Evolutionary conservation across 805 yeast genomes (phyloP), one percentile per base, ranked within the genome.

Genomic region (Candida piceae): DNA sequence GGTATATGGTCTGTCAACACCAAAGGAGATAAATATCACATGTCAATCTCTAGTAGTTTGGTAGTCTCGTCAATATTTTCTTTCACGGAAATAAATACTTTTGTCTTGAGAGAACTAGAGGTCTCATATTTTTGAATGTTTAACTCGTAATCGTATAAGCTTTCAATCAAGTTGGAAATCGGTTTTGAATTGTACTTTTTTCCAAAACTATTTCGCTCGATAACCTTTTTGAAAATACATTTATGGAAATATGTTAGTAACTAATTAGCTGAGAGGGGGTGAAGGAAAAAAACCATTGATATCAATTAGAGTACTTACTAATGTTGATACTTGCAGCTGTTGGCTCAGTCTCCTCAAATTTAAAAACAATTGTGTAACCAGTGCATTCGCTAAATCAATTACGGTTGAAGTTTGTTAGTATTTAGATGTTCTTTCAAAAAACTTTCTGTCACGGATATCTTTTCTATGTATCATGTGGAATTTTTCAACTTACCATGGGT

Each of bases 291-390:
- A 20, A 7, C 22, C 9, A 20, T 9, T 20, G 22, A 7, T 20
- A n/a, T n/a, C n/a, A n/a, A n/a, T n/a, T n/a, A n/a, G 27, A 15
- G 11, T 39, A 48, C 59, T 42, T 44, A 57, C 60, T 12, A 57
- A 22, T 5, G 51, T 39, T 1, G 54, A 34, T 2, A 41, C 22
- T 12, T 40, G 44, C 9, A 27, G 16, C 1, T 34, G 15, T 16
- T 57, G 54, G 5, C 58, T 45, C 6, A 51, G 30, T 31, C 44
- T 48, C 23, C 63, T 38, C 19, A 59, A 31, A 12, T 30, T 42
- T 16, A 52, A 41, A 30, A 49, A 29, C 11, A 52, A 23, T 7
- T 35, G 31, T 4, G 45, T 36, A 16, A 52, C 25, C 21, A 34
- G 25, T 9, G 54, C 39, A 18, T 49, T 45, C 10, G 57, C 55